Evolutionary conservation across 139 green algal genomes (phyloP), one percentile per base, ranked within the genome.

Genomic region (Diplosphaera chodatii): DNA sequence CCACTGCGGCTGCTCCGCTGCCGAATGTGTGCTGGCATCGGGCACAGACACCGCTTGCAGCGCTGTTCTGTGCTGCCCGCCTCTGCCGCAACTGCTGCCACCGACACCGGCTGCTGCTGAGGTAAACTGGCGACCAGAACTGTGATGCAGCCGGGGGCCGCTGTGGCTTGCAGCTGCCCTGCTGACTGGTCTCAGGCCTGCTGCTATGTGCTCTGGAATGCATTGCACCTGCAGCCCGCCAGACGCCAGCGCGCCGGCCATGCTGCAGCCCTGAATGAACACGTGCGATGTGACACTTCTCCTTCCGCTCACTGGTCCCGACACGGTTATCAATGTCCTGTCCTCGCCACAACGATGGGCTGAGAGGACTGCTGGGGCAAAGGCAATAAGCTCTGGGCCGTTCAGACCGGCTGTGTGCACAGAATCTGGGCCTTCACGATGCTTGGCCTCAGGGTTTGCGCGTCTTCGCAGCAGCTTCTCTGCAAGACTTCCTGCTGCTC

Each of bases 1-100:
- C 63, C 73, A 63, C 16, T 55, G 59, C 65, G 22, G 37, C 33
- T 70, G 55, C 74, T 78, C 66, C 56, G 22, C 70, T 25, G 48
- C 13, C 48, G 13, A 10, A 3, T 4, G 10, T 10, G 48, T 59
- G 48, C 48, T 59, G 16, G 13, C 3, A 18, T 27, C 18, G 22
- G 48, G 3, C 13, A 3, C 3, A 10, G 48, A 5, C 48, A 59
- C 18, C 25, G 48, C 48, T 59, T 10, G 3, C 16, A 25, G 10
- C 48, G 16, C 25, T n/a, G 48, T n/a, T 25, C 4, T 18, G 3
- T 23, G 48, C 48, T 59, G 48, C 16, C 13, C 48, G 48, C 8
- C 37, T 10, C 37, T 48, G 37, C 37, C 37, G 10, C 37, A 20
- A 10, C 48, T 3, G 16, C 10, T 59, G 48, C 48, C 25, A 18